phyloP scores from a whole-genome alignment of 768 basidiomycete species.

The Sporobolomyces roseus region DNA sequence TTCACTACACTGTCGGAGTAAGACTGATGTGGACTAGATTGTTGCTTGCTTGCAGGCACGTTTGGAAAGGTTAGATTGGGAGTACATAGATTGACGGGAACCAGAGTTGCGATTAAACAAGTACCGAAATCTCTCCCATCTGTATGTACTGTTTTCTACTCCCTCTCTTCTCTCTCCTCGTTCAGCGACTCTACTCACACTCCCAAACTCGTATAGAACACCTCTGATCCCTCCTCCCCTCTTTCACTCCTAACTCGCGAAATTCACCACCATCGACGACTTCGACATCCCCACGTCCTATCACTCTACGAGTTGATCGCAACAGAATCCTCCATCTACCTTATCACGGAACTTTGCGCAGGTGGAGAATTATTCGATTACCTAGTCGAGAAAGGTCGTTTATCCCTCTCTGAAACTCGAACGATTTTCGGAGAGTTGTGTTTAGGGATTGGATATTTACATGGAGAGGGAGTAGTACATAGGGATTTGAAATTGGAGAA shows the following conservation, averaged over 20 bases:
- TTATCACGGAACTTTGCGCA: conserved; percentile 91
- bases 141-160: neutral
- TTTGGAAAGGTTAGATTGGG: conserved; percentile 95
- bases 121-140: conserved; percentile 77
- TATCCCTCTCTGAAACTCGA: conserved; percentile 76
- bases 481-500: conserved; percentile 96
- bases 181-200: neutral
- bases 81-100: conserved; percentile 84
- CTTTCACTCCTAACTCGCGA: conserved; percentile 89
- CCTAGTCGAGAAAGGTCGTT: conserved; percentile 85
- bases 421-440: conserved; percentile 93
- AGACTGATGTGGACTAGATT: too few relatives aligned
- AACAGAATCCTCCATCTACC: conserved; percentile 92
- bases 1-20: too few relatives aligned
- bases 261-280: conserved; percentile 94
- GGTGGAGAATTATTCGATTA: conserved; percentile 99
- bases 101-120: conserved; percentile 93
- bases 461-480: conserved; percentile 89
- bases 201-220: conserved; percentile 2
- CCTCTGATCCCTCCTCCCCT: conserved; percentile 29
- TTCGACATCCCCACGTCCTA: conserved; percentile 92
- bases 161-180: neutral
- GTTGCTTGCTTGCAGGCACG: conserved; percentile 61
- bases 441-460: conserved; percentile 87
- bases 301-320: conserved; percentile 98